Evolutionary conservation across 306 rosid genomes (phyloP), one percentile per base, ranked within the genome.

Genomic region (Rosa chinensis): DNA sequence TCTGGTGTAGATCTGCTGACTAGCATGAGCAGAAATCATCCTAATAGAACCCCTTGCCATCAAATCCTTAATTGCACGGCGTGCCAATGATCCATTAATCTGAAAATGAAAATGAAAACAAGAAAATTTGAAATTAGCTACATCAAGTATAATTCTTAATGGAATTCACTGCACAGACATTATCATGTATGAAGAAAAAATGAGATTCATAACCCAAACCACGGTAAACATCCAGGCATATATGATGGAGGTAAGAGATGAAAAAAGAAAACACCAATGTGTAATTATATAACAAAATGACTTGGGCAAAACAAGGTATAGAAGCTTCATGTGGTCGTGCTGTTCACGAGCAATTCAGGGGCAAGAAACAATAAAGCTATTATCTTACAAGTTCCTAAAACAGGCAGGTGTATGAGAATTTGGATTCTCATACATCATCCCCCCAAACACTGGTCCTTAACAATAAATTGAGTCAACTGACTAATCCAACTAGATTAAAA

Each of bases 1-100:
- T 67, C 83, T 74, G 18, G 79, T 80, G 48, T 80, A 80, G 16
- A 80, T 80, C 79, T 80, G 83, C 52, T 80, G 83, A 23, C 83
- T 80, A 8, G 83, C 45, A 10, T 80, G 83, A 44, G 83, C 37
- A 3, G 83, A 67, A 11, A 80, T 56, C 79, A 80, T 80, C 70
- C 83, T 74, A 10, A 80, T 80, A 5, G 48, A 66, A 28, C 83
- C 83, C 61, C 79, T 74, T 37, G 83, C 75, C 83, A 80, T 80
- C 79, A 80, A 67, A 43, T 80, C 83, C 79, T 66, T 80, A 8
- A 80, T 80, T 3, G 83, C 83, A 35, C 45, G 70, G 21, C 70
- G 70, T 14, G 70, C 70, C 70, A 64, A 64, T 64, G 70, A 64
- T 25, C 70, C 70, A 35, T 64, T 64, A 7, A 64, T 64, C 70